Evolutionary conservation across 768 basidiomycete genomes (phyloP).

Genomic region (Leccinellum luteum): DNA sequence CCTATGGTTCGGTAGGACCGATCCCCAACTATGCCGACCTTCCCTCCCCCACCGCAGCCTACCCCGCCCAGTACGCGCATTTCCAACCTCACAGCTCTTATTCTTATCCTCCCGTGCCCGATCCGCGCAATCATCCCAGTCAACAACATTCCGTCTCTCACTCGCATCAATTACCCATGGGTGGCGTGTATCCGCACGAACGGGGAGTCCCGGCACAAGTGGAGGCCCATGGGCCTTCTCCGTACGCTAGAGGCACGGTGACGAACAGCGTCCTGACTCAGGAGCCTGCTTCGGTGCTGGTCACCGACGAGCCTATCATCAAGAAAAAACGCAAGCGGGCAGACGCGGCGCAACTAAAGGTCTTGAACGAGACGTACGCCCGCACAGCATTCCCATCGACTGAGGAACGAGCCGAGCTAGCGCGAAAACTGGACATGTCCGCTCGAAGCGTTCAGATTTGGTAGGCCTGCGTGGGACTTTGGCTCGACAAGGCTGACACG

Average conservation of each 20-base stretch:
- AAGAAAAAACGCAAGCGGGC: slow-evolving; percentile 90
- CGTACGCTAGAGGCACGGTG: slow-evolving; percentile 46
- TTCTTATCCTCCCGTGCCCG: slow-evolving; percentile 35
- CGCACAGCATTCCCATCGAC: slow-evolving; percentile 87
- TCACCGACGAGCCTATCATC: slow-evolving; percentile 63
- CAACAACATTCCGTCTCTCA: slow-evolving; percentile 28
- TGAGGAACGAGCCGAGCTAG: slow-evolving; percentile 76
- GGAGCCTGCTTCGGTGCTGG: slow-evolving; percentile 33
- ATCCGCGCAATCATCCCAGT: slow-evolving; percentile 32
- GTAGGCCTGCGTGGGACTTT: slow-evolving; percentile 38
- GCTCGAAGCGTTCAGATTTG: slow-evolving; percentile 86
- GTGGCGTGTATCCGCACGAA: slow-evolving; percentile 27
- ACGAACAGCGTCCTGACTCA: slow-evolving; percentile 33
- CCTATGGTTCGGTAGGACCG: slow-evolving; percentile 36
- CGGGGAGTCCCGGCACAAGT: slow-evolving; percentile 41
- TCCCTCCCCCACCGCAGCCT: slow-evolving; percentile 64
- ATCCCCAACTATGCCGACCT: slow-evolving; percentile 42
- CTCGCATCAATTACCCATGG: slow-evolving; percentile 29
- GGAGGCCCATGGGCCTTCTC: slow-evolving; percentile 40
- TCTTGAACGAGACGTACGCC: slow-evolving; percentile 75
- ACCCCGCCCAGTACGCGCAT: slow-evolving; percentile 51
- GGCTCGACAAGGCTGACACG: slow-evolving; percentile 18
- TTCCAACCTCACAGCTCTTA: slow-evolving; percentile 40
- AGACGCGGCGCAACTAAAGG: slow-evolving; percentile 74
- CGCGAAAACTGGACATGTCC: slow-evolving; percentile 78